Evolutionary conservation across 2,329 filamentous ascomycete genomes (phyloP), one percentile per base, ranked within the genome.

Genomic region (Helicocarpus griseus): DNA sequence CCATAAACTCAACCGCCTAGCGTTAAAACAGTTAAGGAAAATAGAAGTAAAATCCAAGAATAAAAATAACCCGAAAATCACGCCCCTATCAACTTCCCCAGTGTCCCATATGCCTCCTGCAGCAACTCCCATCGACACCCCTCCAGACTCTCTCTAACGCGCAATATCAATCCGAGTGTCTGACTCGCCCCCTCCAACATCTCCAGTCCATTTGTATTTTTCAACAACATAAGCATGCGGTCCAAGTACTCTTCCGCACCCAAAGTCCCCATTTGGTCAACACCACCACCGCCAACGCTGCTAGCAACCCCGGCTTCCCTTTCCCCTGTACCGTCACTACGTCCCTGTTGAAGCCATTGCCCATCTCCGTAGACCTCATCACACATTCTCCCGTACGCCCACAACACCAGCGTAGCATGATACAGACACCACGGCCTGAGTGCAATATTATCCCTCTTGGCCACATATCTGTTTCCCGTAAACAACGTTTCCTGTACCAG

Each of bases 81-180:
- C 14, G 19, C 11, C 11, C 39, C 39, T 11, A 17, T 17, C 36
- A 60, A 51, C 45, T 53, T 55, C 9, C 59, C 60, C 26, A 62
- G 51, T 9, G 60, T 61, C 38, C 49, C 54, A 44, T 57, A 58
- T 33, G 59, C 61, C 33, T 61, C 61, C 41, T 59, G 59, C 8
- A 63, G 51, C 26, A 63, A 46, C 44, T 63, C 61, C 60, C 61
- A 63, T 5, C 60, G 57, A 56, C 58, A 62, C 5, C 57, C 58
- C 22, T 53, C 56, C 8, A 62, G 52, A 26, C 52, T 53, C 19
- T 58, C 56, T 35, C 55, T 53, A 22, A 63, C 60, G 5, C 58
- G 52, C 24, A 50, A 47, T 29, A 63, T 6, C 17, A 63, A 48
- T 31, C 57, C 60, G 13, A 48, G 38, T 2, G 58, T 63, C 49